Evolutionary conservation across 345 rosid genomes (phyloP).

Genomic region (Lepidium africanum): DNA sequence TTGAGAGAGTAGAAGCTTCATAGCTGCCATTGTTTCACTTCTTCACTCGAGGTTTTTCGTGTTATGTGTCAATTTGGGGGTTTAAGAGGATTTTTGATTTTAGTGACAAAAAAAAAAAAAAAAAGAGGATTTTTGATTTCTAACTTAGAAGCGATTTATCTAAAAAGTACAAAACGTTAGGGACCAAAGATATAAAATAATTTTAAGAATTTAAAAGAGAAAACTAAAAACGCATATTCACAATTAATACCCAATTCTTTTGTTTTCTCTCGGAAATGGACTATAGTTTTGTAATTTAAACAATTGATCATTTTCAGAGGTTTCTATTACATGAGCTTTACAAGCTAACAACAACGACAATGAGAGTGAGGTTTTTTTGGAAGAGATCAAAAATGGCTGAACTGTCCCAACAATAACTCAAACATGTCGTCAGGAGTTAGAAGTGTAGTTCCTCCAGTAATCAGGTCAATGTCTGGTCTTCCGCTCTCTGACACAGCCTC

Average conservation of each 20-base stretch:
- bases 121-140: background rate
- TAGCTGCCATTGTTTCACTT: conserved; percentile 33
- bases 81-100: background rate
- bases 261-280: conserved; percentile 4
- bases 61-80: conserved; percentile 10
- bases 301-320: background rate
- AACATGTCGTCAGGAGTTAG: conserved; percentile 81
- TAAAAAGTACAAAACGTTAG: background rate
- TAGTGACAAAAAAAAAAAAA: too few relatives aligned
- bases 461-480: conserved; percentile 66
- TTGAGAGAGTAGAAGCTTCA: conserved; percentile 51
- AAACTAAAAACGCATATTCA: background rate
- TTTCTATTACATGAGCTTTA: background rate
- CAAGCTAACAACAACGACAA: conserved; percentile 1
- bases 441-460: conserved; percentile 90
- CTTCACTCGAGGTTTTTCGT: conserved; percentile 14
- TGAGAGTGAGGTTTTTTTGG: background rate
- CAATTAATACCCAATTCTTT: background rate
- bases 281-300: background rate
- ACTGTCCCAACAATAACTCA: conserved; percentile 58
- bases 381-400: conserved; percentile 42
- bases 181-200: background rate
- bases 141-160: background rate
- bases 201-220: background rate
- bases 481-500: conserved; percentile 78